Evolutionary conservation across 441 rosid genomes (phyloP).

Genomic region (Gossypium aridum): DNA sequence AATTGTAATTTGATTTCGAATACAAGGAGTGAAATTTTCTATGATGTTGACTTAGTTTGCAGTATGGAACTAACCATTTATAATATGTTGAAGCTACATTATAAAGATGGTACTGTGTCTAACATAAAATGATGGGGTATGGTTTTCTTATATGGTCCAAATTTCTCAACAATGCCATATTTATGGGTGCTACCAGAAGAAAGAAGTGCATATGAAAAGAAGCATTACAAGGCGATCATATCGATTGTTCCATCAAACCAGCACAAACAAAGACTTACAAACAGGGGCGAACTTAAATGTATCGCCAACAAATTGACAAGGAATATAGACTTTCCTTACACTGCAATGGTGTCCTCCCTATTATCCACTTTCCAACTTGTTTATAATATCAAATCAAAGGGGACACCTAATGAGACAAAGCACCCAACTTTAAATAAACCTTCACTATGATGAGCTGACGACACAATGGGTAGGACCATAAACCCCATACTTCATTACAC

Average conservation of each 20-base stretch:
- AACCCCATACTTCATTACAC: conserved; percentile 17
- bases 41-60: no score
- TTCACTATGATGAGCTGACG: conserved; percentile 6
- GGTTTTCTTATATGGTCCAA: neutral
- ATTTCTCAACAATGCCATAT: neutral
- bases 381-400: conserved; percentile 1
- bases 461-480: conserved; percentile 8
- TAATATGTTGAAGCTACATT: no score
- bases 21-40: no score
- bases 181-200: neutral
- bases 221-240: conserved; percentile 22
- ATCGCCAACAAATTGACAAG: no score
- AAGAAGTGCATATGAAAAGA: conserved; percentile 14
- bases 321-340: conserved; percentile 14
- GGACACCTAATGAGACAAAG: conserved; percentile 20
- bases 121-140: no score
- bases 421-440: conserved; percentile 25
- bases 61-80: no score
- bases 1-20: no score
- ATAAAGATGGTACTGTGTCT: no score
- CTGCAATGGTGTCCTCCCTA: conserved; percentile 25
- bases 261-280: conserved; percentile 30
- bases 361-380: neutral
- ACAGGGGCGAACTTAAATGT: conserved; percentile 1
- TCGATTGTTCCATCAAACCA: conserved; percentile 26